Conservation (phyloP, 2,329 filamentous ascomycete species). For the Colletotrichum phormii region DNA sequence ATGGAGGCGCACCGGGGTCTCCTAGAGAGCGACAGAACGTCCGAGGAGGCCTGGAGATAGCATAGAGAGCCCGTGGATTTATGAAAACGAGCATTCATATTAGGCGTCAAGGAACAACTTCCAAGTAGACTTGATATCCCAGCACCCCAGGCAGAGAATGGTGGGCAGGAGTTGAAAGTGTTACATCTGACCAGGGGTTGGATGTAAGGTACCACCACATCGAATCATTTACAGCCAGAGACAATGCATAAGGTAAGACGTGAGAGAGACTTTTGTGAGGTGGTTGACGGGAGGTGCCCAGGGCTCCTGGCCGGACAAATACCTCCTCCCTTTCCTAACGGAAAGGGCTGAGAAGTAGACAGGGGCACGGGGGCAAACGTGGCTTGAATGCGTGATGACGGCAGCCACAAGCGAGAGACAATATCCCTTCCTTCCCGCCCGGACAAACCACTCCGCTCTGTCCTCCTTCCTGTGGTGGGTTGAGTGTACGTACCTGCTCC, state of each 20-base stretch:
- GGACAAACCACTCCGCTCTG: slow-evolving; percentile 20
- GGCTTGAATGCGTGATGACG: not conserved
- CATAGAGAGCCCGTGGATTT: too few relatives aligned
- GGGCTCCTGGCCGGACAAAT: not conserved
- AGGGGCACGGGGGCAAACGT: not conserved
- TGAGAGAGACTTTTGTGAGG: not conserved
- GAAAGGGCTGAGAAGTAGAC: not conserved
- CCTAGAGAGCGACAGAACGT: not conserved
- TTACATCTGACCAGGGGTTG: too few relatives aligned
- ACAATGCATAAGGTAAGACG: not conserved
- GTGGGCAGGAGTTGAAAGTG: too few relatives aligned
- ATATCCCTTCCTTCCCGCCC: not conserved
- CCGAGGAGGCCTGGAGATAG: too few relatives aligned
- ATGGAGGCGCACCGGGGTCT: not conserved
- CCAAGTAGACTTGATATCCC: too few relatives aligned
- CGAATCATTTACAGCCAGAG: too few relatives aligned
- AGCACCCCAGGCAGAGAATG: too few relatives aligned
- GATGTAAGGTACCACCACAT: too few relatives aligned
- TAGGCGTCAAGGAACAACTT: too few relatives aligned
- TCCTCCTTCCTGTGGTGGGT: not conserved
- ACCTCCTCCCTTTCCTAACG: not conserved
- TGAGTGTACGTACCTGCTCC: not conserved
- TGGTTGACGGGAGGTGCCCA: not conserved
- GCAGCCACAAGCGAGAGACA: not conserved
- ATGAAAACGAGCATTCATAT: too few relatives aligned